These are phyloP conservation scores for Clonostachys rosea DNA, from an alignment of 2,329 filamentous ascomycete species.

Conservation along the genomic window DNA sequence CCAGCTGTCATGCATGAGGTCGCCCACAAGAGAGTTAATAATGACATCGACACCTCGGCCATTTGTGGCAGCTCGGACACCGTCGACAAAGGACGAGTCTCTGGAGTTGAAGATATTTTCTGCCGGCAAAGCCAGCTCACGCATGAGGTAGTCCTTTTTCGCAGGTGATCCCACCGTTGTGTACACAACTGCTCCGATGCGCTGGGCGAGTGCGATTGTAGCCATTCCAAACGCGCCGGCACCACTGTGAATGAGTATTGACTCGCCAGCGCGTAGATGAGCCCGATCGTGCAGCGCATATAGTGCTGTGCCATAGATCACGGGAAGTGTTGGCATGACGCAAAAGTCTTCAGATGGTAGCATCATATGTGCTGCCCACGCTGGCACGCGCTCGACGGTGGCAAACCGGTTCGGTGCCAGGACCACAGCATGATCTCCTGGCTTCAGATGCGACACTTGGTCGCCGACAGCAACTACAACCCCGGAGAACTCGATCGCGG, in stretches of 20 bases:
- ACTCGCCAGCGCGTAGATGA: slow-evolving; percentile 13
- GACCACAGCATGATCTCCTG: slow-evolving; percentile 18
- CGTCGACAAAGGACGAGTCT: slow-evolving; percentile 12
- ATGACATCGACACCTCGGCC: slow-evolving; percentile 22
- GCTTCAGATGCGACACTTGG: slow-evolving; percentile 5
- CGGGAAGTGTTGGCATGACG: slow-evolving; percentile 10
- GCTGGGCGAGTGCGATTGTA: slow-evolving; percentile 17
- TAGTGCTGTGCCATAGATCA: slow-evolving; percentile 20
- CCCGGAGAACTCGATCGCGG: slow-evolving; percentile 15
- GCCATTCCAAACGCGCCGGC: slow-evolving; percentile 22
- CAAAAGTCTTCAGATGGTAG: slow-evolving; percentile 7
- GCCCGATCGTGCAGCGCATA: slow-evolving; percentile 21
- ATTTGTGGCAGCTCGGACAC: slow-evolving; percentile 12
- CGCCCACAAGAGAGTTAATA: slow-evolving; percentile 20
- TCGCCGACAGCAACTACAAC: slow-evolving; percentile 11
- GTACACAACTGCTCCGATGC: slow-evolving; percentile 18
- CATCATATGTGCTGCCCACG: background rate
- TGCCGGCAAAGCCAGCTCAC: slow-evolving; percentile 4
- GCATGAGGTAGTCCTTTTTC: slow-evolving; percentile 21
- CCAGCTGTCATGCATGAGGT: slow-evolving; percentile 20
- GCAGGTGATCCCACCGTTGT: slow-evolving; percentile 21
- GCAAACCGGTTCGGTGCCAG: slow-evolving; percentile 12
- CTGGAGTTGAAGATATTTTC: slow-evolving; percentile 17
- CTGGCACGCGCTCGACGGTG: slow-evolving; percentile 6
- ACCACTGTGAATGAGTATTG: slow-evolving; percentile 24